Evolutionary conservation across 176 grass and related monocot species (phyloP).

Genomic region (Zoysia japonica): DNA sequence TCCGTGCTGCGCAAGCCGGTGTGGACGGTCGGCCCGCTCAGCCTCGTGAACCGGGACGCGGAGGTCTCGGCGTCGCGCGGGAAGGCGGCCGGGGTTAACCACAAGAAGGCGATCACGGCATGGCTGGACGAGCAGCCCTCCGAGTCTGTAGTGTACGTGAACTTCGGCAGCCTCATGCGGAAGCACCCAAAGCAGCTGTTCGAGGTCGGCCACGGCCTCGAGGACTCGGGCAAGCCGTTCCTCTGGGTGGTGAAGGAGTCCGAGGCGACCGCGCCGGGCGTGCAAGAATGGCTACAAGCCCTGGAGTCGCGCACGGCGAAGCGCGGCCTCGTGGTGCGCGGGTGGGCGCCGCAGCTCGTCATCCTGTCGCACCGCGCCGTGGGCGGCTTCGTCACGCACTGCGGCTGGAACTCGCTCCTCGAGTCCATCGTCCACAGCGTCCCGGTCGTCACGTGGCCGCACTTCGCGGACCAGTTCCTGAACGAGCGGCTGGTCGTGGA

Average conservation of each 20-base stretch:
- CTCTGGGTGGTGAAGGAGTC: constrained; percentile 55
- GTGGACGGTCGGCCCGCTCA: constrained; percentile 43
- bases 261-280: constrained; percentile 8
- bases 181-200: constrained; percentile 30
- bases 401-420: constrained; percentile 62
- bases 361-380: constrained; percentile 23
- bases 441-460: constrained; percentile 47
- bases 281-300: background rate
- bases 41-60: constrained; percentile 30
- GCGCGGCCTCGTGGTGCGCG: constrained; percentile 29
- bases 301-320: constrained; percentile 20
- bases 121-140: constrained; percentile 43
- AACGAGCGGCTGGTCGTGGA: constrained; percentile 44
- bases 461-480: constrained; percentile 41
- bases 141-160: constrained; percentile 50
- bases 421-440: constrained; percentile 24
- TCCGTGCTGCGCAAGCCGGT: constrained; percentile 49
- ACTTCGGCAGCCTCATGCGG: constrained; percentile 44
- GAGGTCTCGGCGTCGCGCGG: constrained; percentile 1
- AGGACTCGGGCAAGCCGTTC: constrained; percentile 42
- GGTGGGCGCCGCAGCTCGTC: constrained; percentile 26
- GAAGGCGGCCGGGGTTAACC: background rate
- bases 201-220: constrained; percentile 49
- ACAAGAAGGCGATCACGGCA: background rate
- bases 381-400: constrained; percentile 68